Evolutionary conservation across 1,284 basidiomycete species (phyloP), one percentile per base, ranked within the genome.

Genomic region (Sporisorium sorghi): DNA sequence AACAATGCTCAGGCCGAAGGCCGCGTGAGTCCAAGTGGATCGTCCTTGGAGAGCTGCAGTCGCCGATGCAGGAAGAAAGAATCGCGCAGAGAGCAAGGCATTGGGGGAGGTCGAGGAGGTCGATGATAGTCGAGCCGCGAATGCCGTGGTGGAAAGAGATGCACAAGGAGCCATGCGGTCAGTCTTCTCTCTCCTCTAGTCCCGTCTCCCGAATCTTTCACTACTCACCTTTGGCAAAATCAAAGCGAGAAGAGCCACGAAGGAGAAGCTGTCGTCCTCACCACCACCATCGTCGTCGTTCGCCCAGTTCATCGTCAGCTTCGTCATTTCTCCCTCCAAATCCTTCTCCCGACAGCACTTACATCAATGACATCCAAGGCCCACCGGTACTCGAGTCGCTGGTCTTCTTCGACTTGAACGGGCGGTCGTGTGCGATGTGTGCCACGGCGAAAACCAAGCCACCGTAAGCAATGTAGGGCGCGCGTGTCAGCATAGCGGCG

Each of bases 381-480:
- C 74, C 67, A 12, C 72, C 74, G 0, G 73, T 67, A 0, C 62
- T 48, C 0, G 56, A 43, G 4, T 74, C 76, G 21, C 30, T 52
- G 0, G 64, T 75, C 51, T 57, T 68, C 40, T 19, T 60, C 12
- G 73, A 75, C 24, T 75, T 75, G 64, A 69, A 73, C 0, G 74
- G 74, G 33, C 64, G 69, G 53, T 77, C 71, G 47, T 77, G 71
- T 4, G 67, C 71, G 17, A 73, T 62, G 57, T 77, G 75, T 15
- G 75, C 75, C 37, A 63, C 61, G 11, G 75, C 70, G 32, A 77
- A 77, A 19, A 77, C 28, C n/a, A 71, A 28, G 5, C 75, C 75
- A n/a, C 61, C 60, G 23, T 73, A 76, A 12, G 74, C 74, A 23
- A 73, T 55, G 39, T 70, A 62, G 0, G 74, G 66, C 1, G 50